Conservation (phyloP, 352 stramenopile species). For the Aphanomyces stellatus region DNA sequence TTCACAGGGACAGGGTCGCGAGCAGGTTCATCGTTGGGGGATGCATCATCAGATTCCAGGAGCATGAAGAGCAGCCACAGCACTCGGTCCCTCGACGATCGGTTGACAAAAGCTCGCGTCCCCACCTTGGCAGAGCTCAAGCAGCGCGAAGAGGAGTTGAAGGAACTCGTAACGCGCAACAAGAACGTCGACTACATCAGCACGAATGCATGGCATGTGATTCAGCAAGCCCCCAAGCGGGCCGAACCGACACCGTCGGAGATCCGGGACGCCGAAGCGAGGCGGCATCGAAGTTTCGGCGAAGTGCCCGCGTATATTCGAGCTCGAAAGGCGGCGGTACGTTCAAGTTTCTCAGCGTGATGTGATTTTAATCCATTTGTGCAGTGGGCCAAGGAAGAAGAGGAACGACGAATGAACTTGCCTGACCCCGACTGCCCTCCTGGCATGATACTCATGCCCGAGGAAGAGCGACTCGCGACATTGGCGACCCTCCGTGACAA, state of each 20-base stretch:
- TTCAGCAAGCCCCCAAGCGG: slow-evolving; percentile 33
- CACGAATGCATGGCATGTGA: slow-evolving; percentile 69
- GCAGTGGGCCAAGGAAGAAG: slow-evolving; percentile 79
- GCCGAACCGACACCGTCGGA: slow-evolving; percentile 4
- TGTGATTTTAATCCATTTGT: slow-evolving; percentile 10
- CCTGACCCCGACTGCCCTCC: slow-evolving; percentile 79
- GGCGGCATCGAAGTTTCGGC: slow-evolving; percentile 37
- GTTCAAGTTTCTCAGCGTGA: background rate
- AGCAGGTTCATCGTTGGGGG: background rate
- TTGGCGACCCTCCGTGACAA: slow-evolving; percentile 53
- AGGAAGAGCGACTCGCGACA: slow-evolving; percentile 70
- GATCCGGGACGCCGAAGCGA: slow-evolving; percentile 20
- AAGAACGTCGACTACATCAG: slow-evolving; percentile 60
- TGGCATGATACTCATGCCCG: slow-evolving; percentile 74
- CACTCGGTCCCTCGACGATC: background rate
- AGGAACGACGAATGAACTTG: slow-evolving; percentile 54
- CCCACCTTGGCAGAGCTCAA: slow-evolving; percentile 44
- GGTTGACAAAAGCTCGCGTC: slow-evolving; percentile 33
- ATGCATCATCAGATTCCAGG: background rate
- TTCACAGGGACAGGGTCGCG: background rate
- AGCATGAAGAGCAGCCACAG: background rate
- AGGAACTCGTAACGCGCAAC: slow-evolving; percentile 32
- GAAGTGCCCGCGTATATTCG: slow-evolving; percentile 63
- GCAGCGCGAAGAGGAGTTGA: slow-evolving; percentile 30
- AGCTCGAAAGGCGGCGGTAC: slow-evolving; percentile 38